Conservation (phyloP, 192 early-diverging fungal species). For the Gigaspora rosea region DNA sequence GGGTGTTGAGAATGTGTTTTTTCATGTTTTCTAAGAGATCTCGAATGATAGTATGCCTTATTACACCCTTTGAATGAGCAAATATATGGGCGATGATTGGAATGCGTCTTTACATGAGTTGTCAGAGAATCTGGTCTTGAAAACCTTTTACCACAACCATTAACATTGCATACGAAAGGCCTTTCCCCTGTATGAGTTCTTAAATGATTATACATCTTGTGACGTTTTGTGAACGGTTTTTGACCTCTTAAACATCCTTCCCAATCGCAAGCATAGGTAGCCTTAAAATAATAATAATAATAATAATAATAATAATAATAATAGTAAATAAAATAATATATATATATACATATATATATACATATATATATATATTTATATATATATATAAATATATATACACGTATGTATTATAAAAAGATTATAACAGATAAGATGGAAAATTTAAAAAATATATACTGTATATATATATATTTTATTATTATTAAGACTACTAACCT, state of each 20-base stretch:
- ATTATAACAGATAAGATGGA: too few relatives aligned
- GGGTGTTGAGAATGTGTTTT: constrained; percentile 32
- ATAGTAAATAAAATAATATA: neutral
- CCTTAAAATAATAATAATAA: constrained; percentile 29
- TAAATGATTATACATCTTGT: constrained; percentile 72
- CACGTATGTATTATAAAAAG: too few relatives aligned
- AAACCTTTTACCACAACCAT: constrained; percentile 53
- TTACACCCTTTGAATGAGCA: constrained; percentile 53
- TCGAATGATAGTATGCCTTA: constrained; percentile 64
- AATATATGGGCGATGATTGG: constrained; percentile 57
- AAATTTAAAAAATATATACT: too few relatives aligned
- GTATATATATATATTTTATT: too few relatives aligned
- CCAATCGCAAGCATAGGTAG: constrained; percentile 53
- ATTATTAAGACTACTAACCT: constrained; percentile 36
- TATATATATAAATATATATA: too few relatives aligned
- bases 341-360: too few relatives aligned
- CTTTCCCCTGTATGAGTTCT: constrained; percentile 77
- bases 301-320: neutral
- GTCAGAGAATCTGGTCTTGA: constrained; percentile 51
- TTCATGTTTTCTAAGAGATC: constrained; percentile 66
- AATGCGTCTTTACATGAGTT: constrained; percentile 59
- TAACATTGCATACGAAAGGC: constrained; percentile 63
- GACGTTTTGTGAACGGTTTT: constrained; percentile 67
- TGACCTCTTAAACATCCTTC: constrained; percentile 44
- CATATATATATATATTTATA: too few relatives aligned